These are phyloP conservation scores for Chrysanthemum seticuspe DNA, from an alignment of 129 eudicot species.

Conservation along the genomic window DNA sequence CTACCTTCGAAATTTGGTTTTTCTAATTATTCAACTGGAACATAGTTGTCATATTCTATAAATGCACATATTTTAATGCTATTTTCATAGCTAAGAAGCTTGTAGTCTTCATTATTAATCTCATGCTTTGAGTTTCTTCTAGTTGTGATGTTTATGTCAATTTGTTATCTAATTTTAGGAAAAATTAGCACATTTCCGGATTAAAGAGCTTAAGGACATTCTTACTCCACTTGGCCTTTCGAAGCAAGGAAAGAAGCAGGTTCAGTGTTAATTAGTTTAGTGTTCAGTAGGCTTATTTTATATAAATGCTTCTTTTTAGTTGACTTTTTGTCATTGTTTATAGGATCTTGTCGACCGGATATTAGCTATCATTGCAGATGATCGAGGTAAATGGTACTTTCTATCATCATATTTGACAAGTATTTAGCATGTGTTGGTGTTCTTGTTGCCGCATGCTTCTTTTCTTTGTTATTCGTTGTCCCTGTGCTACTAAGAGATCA, in stretches of 20 bases:
- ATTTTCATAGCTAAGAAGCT: not conserved
- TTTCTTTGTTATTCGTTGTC: not conserved
- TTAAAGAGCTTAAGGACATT: slow-evolving; percentile 96
- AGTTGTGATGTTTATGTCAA: not conserved
- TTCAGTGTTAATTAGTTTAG: slow-evolving; percentile 25
- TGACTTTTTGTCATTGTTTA: slow-evolving; percentile 22
- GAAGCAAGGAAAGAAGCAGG: slow-evolving; percentile 99
- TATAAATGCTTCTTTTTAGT: slow-evolving; percentile 15
- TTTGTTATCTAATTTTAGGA: slow-evolving; percentile 48
- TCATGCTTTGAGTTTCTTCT: slow-evolving; percentile 12
- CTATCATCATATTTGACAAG: slow-evolving; percentile 8
- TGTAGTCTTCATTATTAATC: slow-evolving; percentile 6
- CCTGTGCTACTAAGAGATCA: too few species aligned
- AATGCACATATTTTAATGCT: not conserved
- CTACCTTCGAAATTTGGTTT: too few species aligned
- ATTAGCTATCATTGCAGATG: slow-evolving; percentile 73
- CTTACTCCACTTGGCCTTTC: slow-evolving; percentile 87
- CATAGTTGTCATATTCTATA: not conserved
- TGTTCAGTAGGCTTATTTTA: slow-evolving; percentile 7
- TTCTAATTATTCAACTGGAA: too few species aligned
- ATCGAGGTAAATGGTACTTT: slow-evolving; percentile 58
- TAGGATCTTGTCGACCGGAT: slow-evolving; percentile 96
- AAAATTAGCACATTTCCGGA: slow-evolving; percentile 80
- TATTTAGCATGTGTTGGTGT: slow-evolving; percentile 6
- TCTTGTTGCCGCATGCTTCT: slow-evolving; percentile 15